Conservation (phyloP, 306 rosid species). For the Quercus cerris region DNA sequence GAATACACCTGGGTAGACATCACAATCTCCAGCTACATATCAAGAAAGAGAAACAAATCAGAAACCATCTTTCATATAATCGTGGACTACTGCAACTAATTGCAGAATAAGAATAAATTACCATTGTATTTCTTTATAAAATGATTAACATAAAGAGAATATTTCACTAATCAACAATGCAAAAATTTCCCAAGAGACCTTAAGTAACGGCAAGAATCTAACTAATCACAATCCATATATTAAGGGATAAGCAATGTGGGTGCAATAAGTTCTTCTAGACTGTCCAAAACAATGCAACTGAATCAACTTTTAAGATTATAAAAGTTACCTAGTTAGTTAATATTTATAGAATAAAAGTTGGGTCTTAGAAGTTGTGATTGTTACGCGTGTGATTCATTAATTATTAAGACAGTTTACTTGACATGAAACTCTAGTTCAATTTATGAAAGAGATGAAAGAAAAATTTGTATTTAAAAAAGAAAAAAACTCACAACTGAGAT, state of each 20-base stretch:
- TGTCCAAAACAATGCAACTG: conserved; percentile 1
- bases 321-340: too few species aligned
- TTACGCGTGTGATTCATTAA: too few species aligned
- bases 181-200: too few species aligned
- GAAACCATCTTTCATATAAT: conserved; percentile 24
- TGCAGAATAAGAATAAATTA: too few species aligned
- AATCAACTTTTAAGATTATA: conserved; percentile 5
- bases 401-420: too few species aligned
- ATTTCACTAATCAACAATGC: too few species aligned
- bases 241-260: conserved; percentile 6
- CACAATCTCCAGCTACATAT: conserved; percentile 81
- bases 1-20: conserved; percentile 86
- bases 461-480: not conserved
- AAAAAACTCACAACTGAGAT: conserved; percentile 68
- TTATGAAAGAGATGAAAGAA: not conserved
- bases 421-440: too few species aligned
- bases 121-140: too few species aligned
- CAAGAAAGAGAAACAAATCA: conserved; percentile 23
- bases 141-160: too few species aligned
- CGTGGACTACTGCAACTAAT: too few species aligned
- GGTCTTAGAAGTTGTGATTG: too few species aligned
- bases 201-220: not conserved
- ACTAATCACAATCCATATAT: not conserved
- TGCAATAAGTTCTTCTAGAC: conserved; percentile 3
- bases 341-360: too few species aligned